Conservation (phyloP, 768 basidiomycete species). For the Daedaleopsis sinensis region DNA sequence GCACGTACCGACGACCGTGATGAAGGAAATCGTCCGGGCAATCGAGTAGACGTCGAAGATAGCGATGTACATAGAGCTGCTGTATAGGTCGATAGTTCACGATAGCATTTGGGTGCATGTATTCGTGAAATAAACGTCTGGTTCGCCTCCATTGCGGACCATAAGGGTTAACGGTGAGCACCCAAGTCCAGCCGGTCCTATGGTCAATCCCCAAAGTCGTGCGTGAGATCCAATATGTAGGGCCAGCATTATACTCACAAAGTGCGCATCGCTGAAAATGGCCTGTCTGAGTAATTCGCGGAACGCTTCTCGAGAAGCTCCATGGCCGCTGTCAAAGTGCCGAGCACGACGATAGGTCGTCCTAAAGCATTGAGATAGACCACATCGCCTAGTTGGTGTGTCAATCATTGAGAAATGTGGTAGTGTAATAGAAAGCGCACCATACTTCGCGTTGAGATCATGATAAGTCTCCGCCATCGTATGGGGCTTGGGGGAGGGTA, state of each 20-base stretch:
- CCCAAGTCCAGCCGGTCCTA: slow-evolving; percentile 7
- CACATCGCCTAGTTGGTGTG: slow-evolving; percentile 13
- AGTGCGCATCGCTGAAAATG: background rate
- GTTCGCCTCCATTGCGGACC: slow-evolving; percentile 8
- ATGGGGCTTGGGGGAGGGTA: slow-evolving; percentile 4
- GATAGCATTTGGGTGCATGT: background rate
- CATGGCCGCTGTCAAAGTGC: slow-evolving; percentile 5
- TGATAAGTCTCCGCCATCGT: background rate
- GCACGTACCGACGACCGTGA: slow-evolving; percentile 4
- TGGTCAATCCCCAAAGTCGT: too few relatives aligned
- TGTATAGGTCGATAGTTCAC: background rate
- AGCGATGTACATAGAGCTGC: background rate
- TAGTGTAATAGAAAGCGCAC: background rate
- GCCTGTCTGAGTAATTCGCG: slow-evolving; percentile 23
- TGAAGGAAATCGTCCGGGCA: background rate
- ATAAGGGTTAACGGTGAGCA: background rate
- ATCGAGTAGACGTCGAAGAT: slow-evolving; percentile 1
- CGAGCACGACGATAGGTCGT: slow-evolving; percentile 16
- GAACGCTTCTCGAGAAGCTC: slow-evolving; percentile 28
- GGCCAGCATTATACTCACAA: background rate
- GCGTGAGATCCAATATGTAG: background rate
- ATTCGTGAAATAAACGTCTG: slow-evolving; percentile 10
- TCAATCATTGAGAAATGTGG: background rate
- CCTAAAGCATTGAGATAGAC: slow-evolving; percentile 19
- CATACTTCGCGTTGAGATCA: background rate